A percentile compares a stretch with the other conserved stretches of the same genome.
phyloP scores from a whole-genome alignment of 1,284 basidiomycete genomes.

The Puccinia hordei region DNA sequence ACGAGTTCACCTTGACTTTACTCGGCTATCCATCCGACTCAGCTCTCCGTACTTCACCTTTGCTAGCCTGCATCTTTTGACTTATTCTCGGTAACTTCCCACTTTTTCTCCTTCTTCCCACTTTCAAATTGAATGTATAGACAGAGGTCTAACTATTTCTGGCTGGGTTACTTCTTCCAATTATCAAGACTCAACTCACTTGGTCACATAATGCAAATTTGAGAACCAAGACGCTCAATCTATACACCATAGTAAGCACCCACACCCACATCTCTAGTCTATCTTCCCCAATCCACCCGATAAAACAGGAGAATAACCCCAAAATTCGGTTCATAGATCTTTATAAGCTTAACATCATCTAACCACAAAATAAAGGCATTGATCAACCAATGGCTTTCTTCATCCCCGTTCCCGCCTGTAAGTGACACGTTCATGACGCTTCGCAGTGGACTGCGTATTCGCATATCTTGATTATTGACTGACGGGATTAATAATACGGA shows the following conservation, averaged over 20 bases:
- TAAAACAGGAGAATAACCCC: not conserved
- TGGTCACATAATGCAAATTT: slow-evolving; percentile 15
- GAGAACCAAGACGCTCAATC: not conserved
- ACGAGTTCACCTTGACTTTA: not conserved
- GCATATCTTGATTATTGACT: slow-evolving; percentile 4
- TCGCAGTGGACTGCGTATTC: not conserved
- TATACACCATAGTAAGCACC: not conserved
- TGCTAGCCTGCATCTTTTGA: too few species aligned
- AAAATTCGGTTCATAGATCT: not conserved
- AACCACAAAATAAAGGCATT: not conserved
- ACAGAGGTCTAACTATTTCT: not conserved
- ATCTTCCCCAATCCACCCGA: not conserved
- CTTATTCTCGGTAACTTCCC: not conserved
- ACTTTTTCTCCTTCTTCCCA: not conserved
- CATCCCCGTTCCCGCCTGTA: slow-evolving; percentile 9
- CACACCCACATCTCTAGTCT: not conserved
- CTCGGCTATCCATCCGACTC: not conserved
- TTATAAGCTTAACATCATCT: not conserved
- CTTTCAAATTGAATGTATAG: not conserved
- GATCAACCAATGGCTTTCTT: slow-evolving; percentile 11
- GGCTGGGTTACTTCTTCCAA: not conserved
- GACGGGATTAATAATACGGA: not conserved
- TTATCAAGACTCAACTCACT: not conserved
- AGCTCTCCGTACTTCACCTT: too few species aligned
- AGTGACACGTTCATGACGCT: not conserved